Evolutionary conservation across 345 rosid species (phyloP), one percentile per base, ranked within the genome.

Genomic region (Arabis hirsuta): DNA sequence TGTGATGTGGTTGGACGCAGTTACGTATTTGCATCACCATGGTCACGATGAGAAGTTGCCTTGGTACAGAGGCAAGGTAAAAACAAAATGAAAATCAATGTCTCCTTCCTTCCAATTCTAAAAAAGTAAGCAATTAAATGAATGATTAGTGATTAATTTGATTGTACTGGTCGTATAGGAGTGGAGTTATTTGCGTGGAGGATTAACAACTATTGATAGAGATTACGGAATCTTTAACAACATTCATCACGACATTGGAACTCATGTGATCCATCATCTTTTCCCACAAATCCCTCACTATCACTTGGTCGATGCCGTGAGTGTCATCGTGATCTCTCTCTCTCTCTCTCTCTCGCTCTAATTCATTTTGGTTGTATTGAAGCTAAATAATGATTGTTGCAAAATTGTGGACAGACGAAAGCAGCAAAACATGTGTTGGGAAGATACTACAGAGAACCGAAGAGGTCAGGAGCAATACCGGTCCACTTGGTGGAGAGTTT

Each of bases 271-370:
- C 50, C 98, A 92, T 60, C 98, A 92, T 72, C 90, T 92, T 64
- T 92, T 92, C 84, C 98, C 98, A 67, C 98, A 92, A 74, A 92
- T 92, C 79, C 98, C 96, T 27, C 98, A 90, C 70, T 90, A 92
- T 67, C 95, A 85, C 72, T 73, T 92, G 38, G 78, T 85, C 3
- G 98, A 92, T 67, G 98, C 98, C 59, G 96, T 89, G 62, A 45
- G 72, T 22, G 1, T 68, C 9, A 58, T 53, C 56, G 24, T 22
- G 24, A 22, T 48, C 57, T 8, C 57, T 32, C 4, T 22, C 4
- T 47, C 45, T 32, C 31, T 46, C 27, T 16, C 20, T 0, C 7
- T 19, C 54, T 11, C 62, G 12, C 20, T 48, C 12, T 4, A 48
- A 56, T 16, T 59, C 10, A 9, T 7, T 34, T 34, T 34, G 38